These are phyloP conservation scores for Penicillium paneum DNA, from an alignment of 2,329 filamentous ascomycete genomes.

Conservation along the genomic window DNA sequence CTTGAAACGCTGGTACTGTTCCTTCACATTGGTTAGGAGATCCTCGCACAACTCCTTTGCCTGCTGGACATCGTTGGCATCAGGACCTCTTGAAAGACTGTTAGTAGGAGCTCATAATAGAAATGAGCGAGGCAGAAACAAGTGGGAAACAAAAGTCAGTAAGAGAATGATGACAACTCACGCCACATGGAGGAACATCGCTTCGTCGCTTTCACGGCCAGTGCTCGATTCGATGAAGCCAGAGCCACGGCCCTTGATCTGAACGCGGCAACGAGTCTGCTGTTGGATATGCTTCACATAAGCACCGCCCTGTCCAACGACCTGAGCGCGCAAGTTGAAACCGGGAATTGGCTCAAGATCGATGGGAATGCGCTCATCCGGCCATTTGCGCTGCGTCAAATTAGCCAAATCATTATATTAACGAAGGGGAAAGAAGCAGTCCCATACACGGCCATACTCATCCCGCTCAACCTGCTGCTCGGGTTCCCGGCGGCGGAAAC, in stretches of 20 bases:
- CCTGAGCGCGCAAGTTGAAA: conserved; percentile 93
- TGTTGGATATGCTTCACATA: conserved; percentile 99
- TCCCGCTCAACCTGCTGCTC: conserved; percentile 80
- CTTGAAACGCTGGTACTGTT: conserved; percentile 91
- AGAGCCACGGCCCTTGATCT: conserved; percentile 95
- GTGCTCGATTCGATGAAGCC: conserved; percentile 89
- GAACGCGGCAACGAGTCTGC: conserved; percentile 90
- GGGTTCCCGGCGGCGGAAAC: conserved; percentile 77
- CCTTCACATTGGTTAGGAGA: conserved; percentile 77
- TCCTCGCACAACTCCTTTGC: conserved; percentile 89
- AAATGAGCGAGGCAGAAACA: not conserved
- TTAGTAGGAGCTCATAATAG: conserved; percentile 6
- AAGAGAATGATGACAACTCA: conserved; percentile 37
- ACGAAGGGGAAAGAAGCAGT: not conserved
- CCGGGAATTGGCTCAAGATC: conserved; percentile 85
- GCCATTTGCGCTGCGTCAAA: conserved; percentile 82
- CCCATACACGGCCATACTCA: conserved; percentile 75
- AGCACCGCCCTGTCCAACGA: conserved; percentile 88
- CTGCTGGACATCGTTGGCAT: conserved; percentile 77
- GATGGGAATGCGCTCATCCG: conserved; percentile 90
- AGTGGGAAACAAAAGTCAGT: not conserved
- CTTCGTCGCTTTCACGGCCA: conserved; percentile 86
- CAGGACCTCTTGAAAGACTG: conserved; percentile 65
- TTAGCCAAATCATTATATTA: conserved; percentile 14
- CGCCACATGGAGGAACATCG: conserved; percentile 96